These are phyloP conservation scores for Arthrobotrys entomopaga DNA, from an alignment of 2,329 filamentous ascomycete genomes.

Conservation along the genomic window DNA sequence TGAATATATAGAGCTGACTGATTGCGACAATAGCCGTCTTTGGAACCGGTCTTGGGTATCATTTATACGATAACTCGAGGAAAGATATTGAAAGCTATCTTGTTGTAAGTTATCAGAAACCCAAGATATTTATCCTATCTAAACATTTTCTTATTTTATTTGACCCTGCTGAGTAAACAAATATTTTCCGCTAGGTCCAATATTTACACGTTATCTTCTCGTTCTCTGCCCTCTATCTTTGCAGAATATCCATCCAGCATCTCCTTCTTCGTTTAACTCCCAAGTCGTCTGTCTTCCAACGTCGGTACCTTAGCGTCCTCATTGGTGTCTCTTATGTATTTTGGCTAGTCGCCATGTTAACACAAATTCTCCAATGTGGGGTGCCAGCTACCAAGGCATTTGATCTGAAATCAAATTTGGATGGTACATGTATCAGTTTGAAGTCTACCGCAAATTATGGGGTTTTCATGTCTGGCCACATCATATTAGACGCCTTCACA, in stretches of 20 bases:
- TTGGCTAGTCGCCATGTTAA: slow-evolving; percentile 29
- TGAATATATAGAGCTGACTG: not conserved
- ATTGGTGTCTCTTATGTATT: slow-evolving; percentile 37
- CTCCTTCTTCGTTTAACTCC: slow-evolving; percentile 45
- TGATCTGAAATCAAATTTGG: slow-evolving; percentile 29
- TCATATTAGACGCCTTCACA: slow-evolving; percentile 40
- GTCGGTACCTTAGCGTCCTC: slow-evolving; percentile 25
- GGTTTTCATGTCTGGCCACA: slow-evolving; percentile 40
- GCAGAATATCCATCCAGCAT: slow-evolving; percentile 47
- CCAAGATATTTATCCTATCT: not conserved
- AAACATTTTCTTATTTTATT: not conserved
- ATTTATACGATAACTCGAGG: slow-evolving; percentile 42
- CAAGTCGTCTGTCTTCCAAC: slow-evolving; percentile 25
- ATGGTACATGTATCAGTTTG: slow-evolving; percentile 41
- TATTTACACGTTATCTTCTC: slow-evolving; percentile 45
- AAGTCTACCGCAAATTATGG: slow-evolving; percentile 29
- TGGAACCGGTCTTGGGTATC: slow-evolving; percentile 37
- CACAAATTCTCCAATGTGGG: slow-evolving; percentile 43
- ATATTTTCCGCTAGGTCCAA: slow-evolving; percentile 16
- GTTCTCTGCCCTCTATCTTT: slow-evolving; percentile 42
- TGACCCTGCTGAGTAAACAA: too few species aligned
- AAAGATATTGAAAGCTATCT: slow-evolving; percentile 38
- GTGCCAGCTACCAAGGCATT: slow-evolving; percentile 26
- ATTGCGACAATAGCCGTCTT: slow-evolving; percentile 19
- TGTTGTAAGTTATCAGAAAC: slow-evolving; percentile 19